Evolutionary conservation across 1,139 yeast species (phyloP).

Genomic region (Magnusiomyces suaveolens): DNA sequence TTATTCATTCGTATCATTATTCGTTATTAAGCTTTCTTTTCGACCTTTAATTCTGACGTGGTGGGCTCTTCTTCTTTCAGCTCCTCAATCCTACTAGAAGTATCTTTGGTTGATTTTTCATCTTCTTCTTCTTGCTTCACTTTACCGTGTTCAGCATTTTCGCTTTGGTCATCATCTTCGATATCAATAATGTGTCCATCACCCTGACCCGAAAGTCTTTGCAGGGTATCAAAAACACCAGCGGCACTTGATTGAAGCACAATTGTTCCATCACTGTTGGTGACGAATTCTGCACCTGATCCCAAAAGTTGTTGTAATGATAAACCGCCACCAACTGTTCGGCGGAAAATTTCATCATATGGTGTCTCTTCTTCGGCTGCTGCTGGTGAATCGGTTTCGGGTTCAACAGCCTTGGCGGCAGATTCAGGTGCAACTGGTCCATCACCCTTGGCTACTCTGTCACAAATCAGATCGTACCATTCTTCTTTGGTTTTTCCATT

Average conservation of each 20-base stretch:
- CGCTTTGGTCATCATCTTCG: constrained; percentile 10
- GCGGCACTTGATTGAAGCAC: constrained; percentile 16
- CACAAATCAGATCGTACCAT: constrained; percentile 70
- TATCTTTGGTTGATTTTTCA: not conserved
- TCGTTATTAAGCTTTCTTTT: not conserved
- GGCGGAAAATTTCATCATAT: constrained; percentile 4
- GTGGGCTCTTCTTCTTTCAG: not conserved
- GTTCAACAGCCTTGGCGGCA: constrained; percentile 18
- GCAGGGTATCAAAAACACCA: constrained; percentile 15
- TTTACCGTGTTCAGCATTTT: constrained; percentile 7
- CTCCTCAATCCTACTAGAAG: not conserved
- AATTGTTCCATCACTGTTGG: constrained; percentile 14
- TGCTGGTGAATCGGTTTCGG: constrained; percentile 5
- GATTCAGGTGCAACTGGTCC: constrained; percentile 36
- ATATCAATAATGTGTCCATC: constrained; percentile 1
- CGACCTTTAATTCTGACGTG: not conserved
- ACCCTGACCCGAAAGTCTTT: constrained; percentile 9
- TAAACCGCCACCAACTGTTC: constrained; percentile 2
- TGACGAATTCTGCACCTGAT: constrained; percentile 13
- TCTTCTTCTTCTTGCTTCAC: not conserved
- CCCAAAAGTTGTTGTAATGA: constrained; percentile 18
- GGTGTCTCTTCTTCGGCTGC: constrained; percentile 6
- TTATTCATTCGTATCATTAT: not conserved
- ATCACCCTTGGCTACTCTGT: constrained; percentile 38
- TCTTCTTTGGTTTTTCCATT: constrained; percentile 67